Percentiles rank a stretch among this genome's conserved stretches.
phyloP scores from a whole-genome alignment of 345 rosid genomes.

The Camelina laxa region DNA sequence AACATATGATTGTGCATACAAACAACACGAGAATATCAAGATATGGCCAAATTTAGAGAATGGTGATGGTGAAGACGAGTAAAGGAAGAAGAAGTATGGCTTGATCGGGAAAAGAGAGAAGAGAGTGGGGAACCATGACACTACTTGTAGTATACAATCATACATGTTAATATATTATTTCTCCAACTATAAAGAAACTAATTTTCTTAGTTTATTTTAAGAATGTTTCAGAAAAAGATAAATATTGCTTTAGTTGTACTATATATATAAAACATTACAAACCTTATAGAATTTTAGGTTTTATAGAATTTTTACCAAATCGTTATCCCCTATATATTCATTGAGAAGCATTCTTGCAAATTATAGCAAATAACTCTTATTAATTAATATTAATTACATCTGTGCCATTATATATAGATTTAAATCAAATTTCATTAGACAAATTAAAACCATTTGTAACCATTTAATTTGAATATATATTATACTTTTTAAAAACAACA shows the following conservation, averaged over 20 bases:
- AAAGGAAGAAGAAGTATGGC: slow-evolving; percentile 29
- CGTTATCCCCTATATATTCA: no score
- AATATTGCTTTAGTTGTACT: slow-evolving; percentile 17
- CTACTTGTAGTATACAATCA: slow-evolving; percentile 35
- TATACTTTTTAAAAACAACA: no score
- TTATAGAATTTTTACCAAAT: background rate
- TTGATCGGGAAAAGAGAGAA: slow-evolving; percentile 21
- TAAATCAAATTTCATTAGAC: no score
- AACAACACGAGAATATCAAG: slow-evolving; percentile 8
- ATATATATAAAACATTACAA: background rate
- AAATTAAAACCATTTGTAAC: no score
- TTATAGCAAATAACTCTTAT: no score
- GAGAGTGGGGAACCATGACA: slow-evolving; percentile 42
- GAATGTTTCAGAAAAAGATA: slow-evolving; percentile 20
- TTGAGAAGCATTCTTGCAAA: no score
- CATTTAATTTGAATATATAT: no score
- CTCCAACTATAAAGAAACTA: slow-evolving; percentile 9
- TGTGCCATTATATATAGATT: no score
- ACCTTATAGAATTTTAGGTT: background rate
- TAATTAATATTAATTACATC: no score
- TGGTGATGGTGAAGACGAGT: slow-evolving; percentile 21
- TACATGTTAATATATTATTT: slow-evolving; percentile 5
- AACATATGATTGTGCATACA: background rate
- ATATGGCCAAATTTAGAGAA: slow-evolving; percentile 6
- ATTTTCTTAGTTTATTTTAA: background rate